Evolutionary conservation across 2,329 filamentous ascomycete species (phyloP).

Genomic region (Diaporthe velutina): DNA sequence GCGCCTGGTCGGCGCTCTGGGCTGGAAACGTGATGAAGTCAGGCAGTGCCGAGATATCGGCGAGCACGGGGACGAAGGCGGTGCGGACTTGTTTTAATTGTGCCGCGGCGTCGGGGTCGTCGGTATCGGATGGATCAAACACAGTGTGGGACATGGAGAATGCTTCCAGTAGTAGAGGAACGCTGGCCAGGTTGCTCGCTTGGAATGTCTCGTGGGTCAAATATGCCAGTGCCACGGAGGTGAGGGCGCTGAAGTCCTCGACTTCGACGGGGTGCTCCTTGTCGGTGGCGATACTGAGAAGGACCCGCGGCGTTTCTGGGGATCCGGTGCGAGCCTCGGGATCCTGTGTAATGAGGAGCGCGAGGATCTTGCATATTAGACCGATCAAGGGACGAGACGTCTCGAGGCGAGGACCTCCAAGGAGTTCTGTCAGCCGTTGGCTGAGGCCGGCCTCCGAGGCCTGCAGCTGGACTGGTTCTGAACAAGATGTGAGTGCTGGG

Average conservation of each 20-base stretch:
- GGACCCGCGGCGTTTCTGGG: conserved; percentile 59
- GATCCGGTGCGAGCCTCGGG: conserved; percentile 59
- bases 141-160: conserved; percentile 62
- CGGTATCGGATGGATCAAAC: conserved; percentile 52
- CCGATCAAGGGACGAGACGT: conserved; percentile 59
- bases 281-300: conserved; percentile 63
- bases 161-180: conserved; percentile 60
- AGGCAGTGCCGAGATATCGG: conserved; percentile 61
- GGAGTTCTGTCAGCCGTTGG: conserved; percentile 60
- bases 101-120: conserved; percentile 59
- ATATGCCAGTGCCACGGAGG: conserved; percentile 67
- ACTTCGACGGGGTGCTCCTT: conserved; percentile 58
- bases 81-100: conserved; percentile 63
- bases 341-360: conserved; percentile 66
- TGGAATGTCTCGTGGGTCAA: conserved; percentile 68
- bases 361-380: conserved; percentile 69
- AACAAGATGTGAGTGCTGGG: conserved; percentile 40
- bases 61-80: conserved; percentile 63
- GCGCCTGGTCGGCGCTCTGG: conserved; percentile 1
- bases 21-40: conserved; percentile 48
- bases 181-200: conserved; percentile 57
- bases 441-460: conserved; percentile 67
- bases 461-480: conserved; percentile 69
- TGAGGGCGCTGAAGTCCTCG: conserved; percentile 67
- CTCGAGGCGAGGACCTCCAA: conserved; percentile 59